Evolutionary conservation across 1,284 basidiomycete species (phyloP).

Genomic region (Takashimella koratensis): DNA sequence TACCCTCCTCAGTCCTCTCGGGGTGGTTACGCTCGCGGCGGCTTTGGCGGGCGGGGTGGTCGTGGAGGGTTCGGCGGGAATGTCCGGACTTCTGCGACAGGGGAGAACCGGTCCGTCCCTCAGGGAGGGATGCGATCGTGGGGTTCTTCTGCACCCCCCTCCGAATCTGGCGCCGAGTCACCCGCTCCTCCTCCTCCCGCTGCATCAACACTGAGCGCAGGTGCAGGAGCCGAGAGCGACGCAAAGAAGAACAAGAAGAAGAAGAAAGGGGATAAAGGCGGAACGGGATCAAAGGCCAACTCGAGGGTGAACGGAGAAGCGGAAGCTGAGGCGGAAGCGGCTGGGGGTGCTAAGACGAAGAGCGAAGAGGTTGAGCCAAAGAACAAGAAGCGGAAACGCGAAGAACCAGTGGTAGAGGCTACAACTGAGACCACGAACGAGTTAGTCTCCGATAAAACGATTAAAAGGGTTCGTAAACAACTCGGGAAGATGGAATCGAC

Average conservation of each 20-base stretch:
- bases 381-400: constrained; percentile 40
- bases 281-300: constrained; percentile 45
- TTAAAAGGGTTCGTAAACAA: constrained; percentile 41
- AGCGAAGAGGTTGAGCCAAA: constrained; percentile 10
- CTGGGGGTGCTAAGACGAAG: no score
- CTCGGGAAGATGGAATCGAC: constrained; percentile 26
- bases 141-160: constrained; percentile 32
- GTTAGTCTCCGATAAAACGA: constrained; percentile 24
- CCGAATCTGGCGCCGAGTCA: constrained; percentile 6
- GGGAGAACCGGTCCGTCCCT: constrained; percentile 34
- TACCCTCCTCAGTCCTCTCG: neutral
- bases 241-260: constrained; percentile 44
- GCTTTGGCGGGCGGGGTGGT: constrained; percentile 12
- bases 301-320: constrained; percentile 35
- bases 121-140: constrained; percentile 43
- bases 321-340: constrained; percentile 25
- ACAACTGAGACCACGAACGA: constrained; percentile 1
- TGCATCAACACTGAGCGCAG: neutral
- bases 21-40: neutral
- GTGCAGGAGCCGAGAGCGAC: constrained; percentile 9
- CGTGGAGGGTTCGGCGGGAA: constrained; percentile 4
- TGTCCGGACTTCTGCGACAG: constrained; percentile 12
- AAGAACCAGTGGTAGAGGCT: constrained; percentile 1
- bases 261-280: constrained; percentile 48
- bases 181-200: constrained; percentile 5